These are phyloP conservation scores for Metarhizium humberi DNA, from an alignment of 2,329 filamentous ascomycete genomes.

Conservation along the genomic window DNA sequence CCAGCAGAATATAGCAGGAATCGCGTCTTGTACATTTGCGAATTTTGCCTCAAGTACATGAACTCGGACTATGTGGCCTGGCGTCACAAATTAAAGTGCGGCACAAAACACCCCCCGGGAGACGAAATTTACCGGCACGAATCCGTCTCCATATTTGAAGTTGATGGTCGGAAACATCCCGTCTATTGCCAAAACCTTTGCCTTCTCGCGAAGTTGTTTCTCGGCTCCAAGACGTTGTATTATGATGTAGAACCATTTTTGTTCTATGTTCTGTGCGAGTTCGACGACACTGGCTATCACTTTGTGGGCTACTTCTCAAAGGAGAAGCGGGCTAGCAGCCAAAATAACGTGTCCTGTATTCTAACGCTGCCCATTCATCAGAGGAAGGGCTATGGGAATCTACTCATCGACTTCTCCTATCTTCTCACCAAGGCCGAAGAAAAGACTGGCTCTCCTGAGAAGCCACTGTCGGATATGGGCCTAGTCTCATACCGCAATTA, in stretches of 20 bases:
- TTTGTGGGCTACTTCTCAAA: constrained; percentile 99
- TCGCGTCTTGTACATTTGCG: constrained; percentile 94
- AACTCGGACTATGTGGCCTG: constrained; percentile 97
- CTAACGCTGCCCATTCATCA: constrained; percentile 93
- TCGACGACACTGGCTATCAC: constrained; percentile 84
- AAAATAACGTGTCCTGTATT: constrained; percentile 97
- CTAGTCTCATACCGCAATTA: constrained; percentile 96
- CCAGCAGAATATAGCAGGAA: constrained; percentile 98
- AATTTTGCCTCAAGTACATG: constrained; percentile 99
- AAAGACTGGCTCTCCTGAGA: constrained; percentile 93
- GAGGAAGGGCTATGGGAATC: constrained; percentile 91
- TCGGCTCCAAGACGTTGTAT: constrained; percentile 97
- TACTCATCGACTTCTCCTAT: constrained; percentile 97
- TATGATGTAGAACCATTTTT: constrained; percentile 96
- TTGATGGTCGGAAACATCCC: constrained; percentile 92
- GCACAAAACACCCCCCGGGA: constrained; percentile 90
- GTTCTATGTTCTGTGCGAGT: constrained; percentile 95
- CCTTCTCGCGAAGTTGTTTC: constrained; percentile 87
- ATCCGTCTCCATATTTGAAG: constrained; percentile 91
- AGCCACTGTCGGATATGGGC: constrained; percentile 95
- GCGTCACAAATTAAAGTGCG: constrained; percentile 95
- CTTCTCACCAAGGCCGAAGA: constrained; percentile 85
- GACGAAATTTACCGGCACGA: constrained; percentile 95
- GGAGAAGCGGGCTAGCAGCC: constrained; percentile 87
- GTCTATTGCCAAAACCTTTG: constrained; percentile 99